A percentile compares a stretch with the other conserved stretches of the same genome.
Evolutionary conservation across 225 moss, liverwort and hornwort genomes (phyloP).

Genomic region (Physcomitrellopsis africana): DNA sequence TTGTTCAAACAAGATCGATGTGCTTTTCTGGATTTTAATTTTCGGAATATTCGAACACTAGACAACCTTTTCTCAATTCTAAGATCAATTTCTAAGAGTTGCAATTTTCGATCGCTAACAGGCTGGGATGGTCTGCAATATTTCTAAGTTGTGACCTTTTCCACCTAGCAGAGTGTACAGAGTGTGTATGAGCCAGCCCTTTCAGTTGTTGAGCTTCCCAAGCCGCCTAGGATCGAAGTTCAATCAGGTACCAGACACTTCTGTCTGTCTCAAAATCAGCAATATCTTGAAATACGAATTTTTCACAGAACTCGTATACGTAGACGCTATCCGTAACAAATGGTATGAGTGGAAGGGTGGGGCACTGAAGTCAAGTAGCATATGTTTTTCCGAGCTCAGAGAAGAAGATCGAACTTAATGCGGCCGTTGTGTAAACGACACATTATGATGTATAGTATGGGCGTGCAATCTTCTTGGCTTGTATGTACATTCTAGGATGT

Average conservation of each 20-base stretch:
- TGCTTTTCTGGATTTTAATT: no score
- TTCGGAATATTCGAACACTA: no score
- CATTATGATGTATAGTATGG: not conserved
- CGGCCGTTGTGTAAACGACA: not conserved
- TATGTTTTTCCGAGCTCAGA: conserved; percentile 15
- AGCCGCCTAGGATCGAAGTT: conserved; percentile 35
- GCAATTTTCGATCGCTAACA: no score
- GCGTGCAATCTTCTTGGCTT: conserved; percentile 5
- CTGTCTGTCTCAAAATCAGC: conserved; percentile 21
- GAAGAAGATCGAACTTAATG: conserved; percentile 12
- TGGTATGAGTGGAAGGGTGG: not conserved
- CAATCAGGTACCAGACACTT: conserved; percentile 36
- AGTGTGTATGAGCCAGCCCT: conserved; percentile 45
- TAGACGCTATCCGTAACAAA: conserved; percentile 11
- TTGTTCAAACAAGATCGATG: no score
- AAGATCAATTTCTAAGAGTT: not conserved
- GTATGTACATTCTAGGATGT: conserved; percentile 8
- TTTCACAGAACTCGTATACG: not conserved
- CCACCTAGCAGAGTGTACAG: conserved; percentile 38
- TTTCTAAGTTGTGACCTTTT: no score
- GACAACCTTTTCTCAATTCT: conserved; percentile 1
- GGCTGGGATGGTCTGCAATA: no score
- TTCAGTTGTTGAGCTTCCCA: conserved; percentile 32
- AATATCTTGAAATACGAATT: not conserved
- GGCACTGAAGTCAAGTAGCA: not conserved